phyloP scores from a whole-genome alignment of 164 flowering plant species.

The Vitis amurensis region DNA sequence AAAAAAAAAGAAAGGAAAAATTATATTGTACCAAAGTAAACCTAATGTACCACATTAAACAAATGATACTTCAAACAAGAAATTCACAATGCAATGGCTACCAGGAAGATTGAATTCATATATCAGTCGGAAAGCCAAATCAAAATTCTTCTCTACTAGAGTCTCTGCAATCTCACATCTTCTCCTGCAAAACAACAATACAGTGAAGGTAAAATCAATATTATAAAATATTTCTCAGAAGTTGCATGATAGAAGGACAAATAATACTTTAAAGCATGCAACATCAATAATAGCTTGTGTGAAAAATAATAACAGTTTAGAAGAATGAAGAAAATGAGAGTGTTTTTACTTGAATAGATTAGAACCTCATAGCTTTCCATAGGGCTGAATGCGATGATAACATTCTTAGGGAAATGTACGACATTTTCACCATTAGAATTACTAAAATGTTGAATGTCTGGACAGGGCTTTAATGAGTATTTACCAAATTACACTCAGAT shows the following conservation, averaged over 20 bases:
- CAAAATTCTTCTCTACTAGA: constrained; percentile 89
- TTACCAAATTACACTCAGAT: not conserved
- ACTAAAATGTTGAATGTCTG: not conserved
- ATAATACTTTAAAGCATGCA: too few species aligned
- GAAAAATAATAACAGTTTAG: not conserved
- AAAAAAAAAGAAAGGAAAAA: not conserved
- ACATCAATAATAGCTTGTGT: not conserved
- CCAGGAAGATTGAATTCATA: constrained; percentile 92
- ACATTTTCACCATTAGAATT: not conserved
- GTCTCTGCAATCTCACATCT: constrained; percentile 95
- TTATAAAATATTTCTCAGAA: not conserved
- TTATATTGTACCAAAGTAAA: not conserved
- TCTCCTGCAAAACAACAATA: constrained; percentile 56
- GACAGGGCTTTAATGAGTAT: not conserved
- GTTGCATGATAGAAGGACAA: not conserved
- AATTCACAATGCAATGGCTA: constrained; percentile 20
- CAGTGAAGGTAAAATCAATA: not conserved
- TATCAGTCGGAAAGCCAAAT: constrained; percentile 89
- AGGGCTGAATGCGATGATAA: not conserved
- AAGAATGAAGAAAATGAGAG: not conserved
- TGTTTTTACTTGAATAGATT: not conserved
- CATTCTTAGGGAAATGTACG: not conserved
- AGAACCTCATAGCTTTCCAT: not conserved
- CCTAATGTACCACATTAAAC: not conserved
- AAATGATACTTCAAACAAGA: not conserved